Percentiles rank a stretch among this genome's conserved stretches.
Conservation (phyloP, 2,329 filamentous ascomycete genomes). For the Scleromitrula shiraiana region DNA sequence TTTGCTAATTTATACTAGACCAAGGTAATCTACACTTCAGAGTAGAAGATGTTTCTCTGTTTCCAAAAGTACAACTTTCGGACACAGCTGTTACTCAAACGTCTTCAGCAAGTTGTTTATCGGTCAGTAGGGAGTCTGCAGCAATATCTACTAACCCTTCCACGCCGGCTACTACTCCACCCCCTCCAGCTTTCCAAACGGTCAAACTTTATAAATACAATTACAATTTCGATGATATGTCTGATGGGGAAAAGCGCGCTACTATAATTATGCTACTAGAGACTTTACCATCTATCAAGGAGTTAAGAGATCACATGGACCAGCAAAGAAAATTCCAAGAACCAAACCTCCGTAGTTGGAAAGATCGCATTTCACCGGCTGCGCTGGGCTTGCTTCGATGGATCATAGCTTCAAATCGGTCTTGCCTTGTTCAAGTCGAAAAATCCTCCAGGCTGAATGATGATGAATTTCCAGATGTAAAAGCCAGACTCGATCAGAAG, state of each 20-base stretch:
- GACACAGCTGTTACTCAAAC: conserved; percentile 10
- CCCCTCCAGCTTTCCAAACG: conserved; percentile 20
- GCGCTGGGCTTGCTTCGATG: conserved; percentile 66
- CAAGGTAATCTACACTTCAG: conserved; percentile 17
- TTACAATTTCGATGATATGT: conserved; percentile 49
- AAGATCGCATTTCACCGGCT: conserved; percentile 53
- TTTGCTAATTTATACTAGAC: conserved; percentile 1
- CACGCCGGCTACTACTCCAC: conserved; percentile 22
- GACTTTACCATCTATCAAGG: conserved; percentile 51
- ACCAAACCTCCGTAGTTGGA: conserved; percentile 41
- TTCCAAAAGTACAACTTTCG: conserved; percentile 23
- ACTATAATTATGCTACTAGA: conserved; percentile 46
- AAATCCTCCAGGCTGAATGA: conserved; percentile 26
- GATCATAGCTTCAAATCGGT: conserved; percentile 85
- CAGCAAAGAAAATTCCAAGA: conserved; percentile 20
- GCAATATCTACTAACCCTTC: conserved; percentile 10
- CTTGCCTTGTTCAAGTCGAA: conserved; percentile 74
- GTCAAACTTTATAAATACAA: conserved; percentile 36
- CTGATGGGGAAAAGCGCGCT: conserved; percentile 37
- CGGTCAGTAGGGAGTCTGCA: not conserved
- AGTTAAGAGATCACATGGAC: conserved; percentile 46
- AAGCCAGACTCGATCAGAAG: conserved; percentile 26
- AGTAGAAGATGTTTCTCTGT: conserved; percentile 22
- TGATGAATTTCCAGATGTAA: conserved; percentile 15
- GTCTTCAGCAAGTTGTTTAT: not conserved